A percentile compares a stretch with the other conserved stretches of the same genome.
Conservation (phyloP, 495 filamentous ascomycete genomes). For the Cairneyella variabilis region DNA sequence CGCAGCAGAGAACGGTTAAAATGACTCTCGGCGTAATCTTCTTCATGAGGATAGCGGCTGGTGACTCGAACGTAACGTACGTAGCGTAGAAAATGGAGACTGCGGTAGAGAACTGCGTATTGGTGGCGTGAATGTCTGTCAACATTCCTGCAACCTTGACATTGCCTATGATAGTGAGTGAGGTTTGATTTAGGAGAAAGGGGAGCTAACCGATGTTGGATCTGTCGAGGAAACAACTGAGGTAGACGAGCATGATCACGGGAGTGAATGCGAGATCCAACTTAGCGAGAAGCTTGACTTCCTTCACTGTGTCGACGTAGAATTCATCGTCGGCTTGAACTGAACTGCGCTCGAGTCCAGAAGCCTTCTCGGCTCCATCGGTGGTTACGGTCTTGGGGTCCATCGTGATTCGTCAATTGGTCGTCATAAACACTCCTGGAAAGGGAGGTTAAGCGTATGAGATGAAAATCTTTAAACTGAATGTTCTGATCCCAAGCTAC, state of each 20-base stretch:
- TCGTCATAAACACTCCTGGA: too few species aligned
- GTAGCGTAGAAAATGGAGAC: constrained; percentile 50
- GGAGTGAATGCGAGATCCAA: constrained; percentile 42
- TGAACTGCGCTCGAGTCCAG: not conserved
- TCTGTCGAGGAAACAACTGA: constrained; percentile 43
- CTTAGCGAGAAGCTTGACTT: constrained; percentile 35
- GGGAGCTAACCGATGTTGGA: constrained; percentile 38
- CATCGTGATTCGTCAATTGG: too few species aligned
- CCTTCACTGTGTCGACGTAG: constrained; percentile 15
- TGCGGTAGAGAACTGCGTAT: constrained; percentile 39
- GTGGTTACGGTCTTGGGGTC: not conserved
- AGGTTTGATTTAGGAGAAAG: not conserved
- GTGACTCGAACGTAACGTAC: constrained; percentile 43
- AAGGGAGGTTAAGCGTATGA: too few species aligned
- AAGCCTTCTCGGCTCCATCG: not conserved
- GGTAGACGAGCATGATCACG: constrained; percentile 44
- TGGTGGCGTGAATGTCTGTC: constrained; percentile 39
- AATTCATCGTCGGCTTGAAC: constrained; percentile 6
- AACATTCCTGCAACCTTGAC: constrained; percentile 43
- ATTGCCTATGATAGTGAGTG: constrained; percentile 31
- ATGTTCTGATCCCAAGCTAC: too few species aligned
- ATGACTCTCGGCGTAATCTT: constrained; percentile 37
- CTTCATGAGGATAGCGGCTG: constrained; percentile 41
- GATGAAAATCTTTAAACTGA: too few species aligned
- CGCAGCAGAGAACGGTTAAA: constrained; percentile 57